A percentile compares a stretch with the other conserved stretches of the same genome.
These are phyloP conservation scores for Leccinum obscurum DNA, from an alignment of 768 basidiomycete genomes.

Conservation along the genomic window DNA sequence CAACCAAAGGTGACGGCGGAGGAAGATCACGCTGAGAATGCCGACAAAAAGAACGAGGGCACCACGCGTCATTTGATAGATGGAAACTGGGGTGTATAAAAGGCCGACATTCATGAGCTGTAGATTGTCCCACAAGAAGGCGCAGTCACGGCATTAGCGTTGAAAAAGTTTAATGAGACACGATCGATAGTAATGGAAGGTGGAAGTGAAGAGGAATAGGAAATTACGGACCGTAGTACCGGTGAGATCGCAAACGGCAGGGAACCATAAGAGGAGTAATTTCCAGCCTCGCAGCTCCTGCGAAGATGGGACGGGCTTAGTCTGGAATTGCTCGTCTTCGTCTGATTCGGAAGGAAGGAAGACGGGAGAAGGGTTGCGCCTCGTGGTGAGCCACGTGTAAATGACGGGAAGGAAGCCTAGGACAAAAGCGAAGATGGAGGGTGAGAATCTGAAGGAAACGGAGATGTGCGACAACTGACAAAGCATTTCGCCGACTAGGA, in stretches of 20 bases:
- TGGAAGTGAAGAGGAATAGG: constrained; percentile 13
- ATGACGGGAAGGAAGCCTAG: constrained; percentile 84
- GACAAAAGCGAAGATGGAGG: constrained; percentile 15
- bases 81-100: constrained; percentile 93
- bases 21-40: constrained; percentile 86
- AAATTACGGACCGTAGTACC: constrained; percentile 74
- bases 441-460: constrained; percentile 19
- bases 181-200: constrained; percentile 10
- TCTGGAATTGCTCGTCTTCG: constrained; percentile 39
- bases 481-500: constrained; percentile 88
- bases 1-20: constrained; percentile 78
- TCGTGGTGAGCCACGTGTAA: constrained; percentile 61
- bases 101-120: constrained; percentile 94
- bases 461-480: constrained; percentile 51
- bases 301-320: constrained; percentile 33
- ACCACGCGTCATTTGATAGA: constrained; percentile 96
- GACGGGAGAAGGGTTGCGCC: constrained; percentile 46
- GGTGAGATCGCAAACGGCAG: constrained; percentile 86
- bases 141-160: constrained; percentile 20
- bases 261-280: constrained; percentile 80
- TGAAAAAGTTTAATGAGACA: constrained; percentile 8
- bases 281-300: constrained; percentile 64
- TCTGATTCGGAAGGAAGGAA: constrained; percentile 56
- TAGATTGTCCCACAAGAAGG: constrained; percentile 17
- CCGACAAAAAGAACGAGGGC: constrained; percentile 95